Evolutionary conservation across 2,329 filamentous ascomycete species (phyloP).

Genomic region (Cyphellophora attinorum): DNA sequence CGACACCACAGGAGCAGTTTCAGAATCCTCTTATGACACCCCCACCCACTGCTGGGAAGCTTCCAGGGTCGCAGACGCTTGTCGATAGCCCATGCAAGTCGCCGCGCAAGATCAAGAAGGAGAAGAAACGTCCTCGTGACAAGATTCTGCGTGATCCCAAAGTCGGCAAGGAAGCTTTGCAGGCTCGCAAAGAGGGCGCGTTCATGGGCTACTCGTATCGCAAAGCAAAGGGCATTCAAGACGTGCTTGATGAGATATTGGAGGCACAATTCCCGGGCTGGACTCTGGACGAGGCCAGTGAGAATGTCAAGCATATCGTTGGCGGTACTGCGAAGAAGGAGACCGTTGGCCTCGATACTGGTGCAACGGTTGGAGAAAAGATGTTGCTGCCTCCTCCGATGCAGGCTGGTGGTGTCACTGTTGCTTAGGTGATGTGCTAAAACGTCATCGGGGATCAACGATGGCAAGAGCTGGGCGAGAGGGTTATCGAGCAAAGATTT

Average conservation of each 20-base stretch:
- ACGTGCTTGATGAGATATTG: slow-evolving; percentile 22
- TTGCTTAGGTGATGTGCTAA: no score
- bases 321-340: no score
- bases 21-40: slow-evolving; percentile 1
- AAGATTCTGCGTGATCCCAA: slow-evolving; percentile 66
- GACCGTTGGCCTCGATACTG: no score
- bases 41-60: not conserved
- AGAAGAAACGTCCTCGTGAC: slow-evolving; percentile 75
- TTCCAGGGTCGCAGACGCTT: not conserved
- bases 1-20: not conserved
- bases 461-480: no score
- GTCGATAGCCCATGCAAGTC: not conserved
- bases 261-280: no score
- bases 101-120: slow-evolving; percentile 33
- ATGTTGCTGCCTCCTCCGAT: no score
- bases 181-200: slow-evolving; percentile 69
- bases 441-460: no score
- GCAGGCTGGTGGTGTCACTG: no score
- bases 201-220: slow-evolving; percentile 88
- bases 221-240: slow-evolving; percentile 27
- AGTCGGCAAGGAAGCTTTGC: slow-evolving; percentile 59
- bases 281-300: no score
- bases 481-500: no score
- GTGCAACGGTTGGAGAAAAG: no score
- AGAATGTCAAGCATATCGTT: no score